phyloP scores from a whole-genome alignment of 305 asterid genomes.

The Rubia peregrina region DNA sequence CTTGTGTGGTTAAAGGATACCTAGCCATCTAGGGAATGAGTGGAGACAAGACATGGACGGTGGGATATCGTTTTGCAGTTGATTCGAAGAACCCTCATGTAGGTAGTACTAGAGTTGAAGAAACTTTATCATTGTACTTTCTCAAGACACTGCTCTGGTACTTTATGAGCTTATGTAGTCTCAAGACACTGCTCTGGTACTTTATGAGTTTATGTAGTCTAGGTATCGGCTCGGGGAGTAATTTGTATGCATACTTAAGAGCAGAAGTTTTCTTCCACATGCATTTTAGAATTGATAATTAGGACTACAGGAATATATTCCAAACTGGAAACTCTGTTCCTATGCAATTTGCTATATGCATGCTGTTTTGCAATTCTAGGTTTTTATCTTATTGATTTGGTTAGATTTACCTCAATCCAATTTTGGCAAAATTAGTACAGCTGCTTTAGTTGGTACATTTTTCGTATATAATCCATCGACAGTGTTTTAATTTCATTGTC shows the following conservation, averaged over 20 bases:
- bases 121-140: neutral
- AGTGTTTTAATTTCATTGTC: neutral
- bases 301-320: neutral
- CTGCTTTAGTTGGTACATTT: neutral
- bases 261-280: neutral
- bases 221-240: neutral
- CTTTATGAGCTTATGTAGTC: neutral
- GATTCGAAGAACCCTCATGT: neutral
- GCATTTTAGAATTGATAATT: neutral
- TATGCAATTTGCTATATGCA: neutral
- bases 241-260: neutral
- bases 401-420: neutral
- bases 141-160: neutral
- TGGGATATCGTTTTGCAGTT: neutral
- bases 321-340: neutral
- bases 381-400: neutral
- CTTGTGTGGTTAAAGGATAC: neutral
- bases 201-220: neutral
- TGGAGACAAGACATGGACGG: neutral
- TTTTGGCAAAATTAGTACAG: neutral
- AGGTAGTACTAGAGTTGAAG: conserved; percentile 1
- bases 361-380: neutral
- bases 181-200: neutral
- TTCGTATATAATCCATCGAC: neutral
- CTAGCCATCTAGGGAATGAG: neutral